Evolutionary conservation across 2,329 filamentous ascomycete genomes (phyloP), one percentile per base, ranked within the genome.

Genomic region (Venturia pyrina): DNA sequence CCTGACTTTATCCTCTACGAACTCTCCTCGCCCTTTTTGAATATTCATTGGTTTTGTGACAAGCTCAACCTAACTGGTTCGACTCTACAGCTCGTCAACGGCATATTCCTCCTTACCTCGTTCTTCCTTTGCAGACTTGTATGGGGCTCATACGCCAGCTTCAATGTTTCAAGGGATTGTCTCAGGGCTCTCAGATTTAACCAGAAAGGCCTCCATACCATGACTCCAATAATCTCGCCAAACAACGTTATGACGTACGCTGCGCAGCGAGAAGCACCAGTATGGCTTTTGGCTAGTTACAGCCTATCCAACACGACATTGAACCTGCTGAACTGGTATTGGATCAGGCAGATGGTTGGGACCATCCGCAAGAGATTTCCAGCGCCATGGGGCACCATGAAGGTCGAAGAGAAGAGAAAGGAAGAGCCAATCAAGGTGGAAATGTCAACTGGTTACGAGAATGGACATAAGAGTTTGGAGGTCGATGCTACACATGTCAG

Each of bases 21-120:
- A 76, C 84, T 96, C 46, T 93, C 89, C 34, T 89, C 88, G 5
- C 90, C 90, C 13, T 93, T 95, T 76, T 82, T 95, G 67, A 96
- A 96, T 74, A 85, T 95, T 73, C 91, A 96, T 80, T 96, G 91
- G 91, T 95, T 95, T 80, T 90, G 89, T 77, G 91, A 96, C 78
- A 96, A 96, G 79, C 79, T 93, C 67, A 83, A 86, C 72, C 87
- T 91, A 82, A 95, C 91, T 0, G 91, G 91, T 43, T 87, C 87
- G 24, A 82, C 80, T 64, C 76, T 85, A 32, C 91, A 95, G 78
- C 82, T 66, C 24, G 48, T 66, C 60, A 68, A 68, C 63, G 66
- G 67, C 46, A 66, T 68, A 21, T 59, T 59, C 48, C 66, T 68
- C 21, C 84, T 93, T 64, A 50, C 53, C n/a, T 64, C 64, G 17